Conservation (phyloP, 1,284 basidiomycete species). For the Ganoderma meredithae region DNA sequence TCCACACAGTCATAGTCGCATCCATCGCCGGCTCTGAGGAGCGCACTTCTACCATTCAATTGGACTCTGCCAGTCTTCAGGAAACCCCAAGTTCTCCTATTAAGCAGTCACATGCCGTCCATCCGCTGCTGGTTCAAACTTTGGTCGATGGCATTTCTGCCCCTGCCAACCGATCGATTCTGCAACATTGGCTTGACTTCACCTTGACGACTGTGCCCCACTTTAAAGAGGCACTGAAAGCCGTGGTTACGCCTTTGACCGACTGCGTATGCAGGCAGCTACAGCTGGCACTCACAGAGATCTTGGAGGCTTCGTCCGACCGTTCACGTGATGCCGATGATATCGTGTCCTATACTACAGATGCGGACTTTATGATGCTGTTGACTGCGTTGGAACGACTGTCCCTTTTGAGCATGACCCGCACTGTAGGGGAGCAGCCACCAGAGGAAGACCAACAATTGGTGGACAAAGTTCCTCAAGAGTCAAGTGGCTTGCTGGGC, state of each 20-base stretch:
- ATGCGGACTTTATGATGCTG: conserved; percentile 86
- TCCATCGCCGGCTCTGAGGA: conserved; percentile 39
- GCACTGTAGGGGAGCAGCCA: conserved; percentile 56
- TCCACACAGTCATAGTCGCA: conserved; percentile 85
- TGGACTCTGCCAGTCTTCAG: conserved; percentile 27
- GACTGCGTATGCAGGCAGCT: conserved; percentile 86
- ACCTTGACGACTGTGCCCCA: conserved; percentile 89
- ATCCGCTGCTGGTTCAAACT: conserved; percentile 78
- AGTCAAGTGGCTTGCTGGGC: conserved; percentile 75
- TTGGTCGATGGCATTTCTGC: conserved; percentile 83
- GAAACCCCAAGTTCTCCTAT: conserved; percentile 30
- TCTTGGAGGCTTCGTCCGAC: conserved; percentile 52
- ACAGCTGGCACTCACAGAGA: conserved; percentile 62
- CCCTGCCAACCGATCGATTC: conserved; percentile 75
- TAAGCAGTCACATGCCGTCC: conserved; percentile 54
- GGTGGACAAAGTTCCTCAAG: conserved; percentile 59
- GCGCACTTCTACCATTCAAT: conserved; percentile 18
- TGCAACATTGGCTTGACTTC: conserved; percentile 98
- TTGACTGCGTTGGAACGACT: conserved; percentile 86
- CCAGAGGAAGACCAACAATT: conserved; percentile 63
- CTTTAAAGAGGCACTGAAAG: conserved; percentile 75
- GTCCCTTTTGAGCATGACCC: conserved; percentile 68
- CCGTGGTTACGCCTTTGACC: conserved; percentile 79
- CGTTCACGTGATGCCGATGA: conserved; percentile 48
- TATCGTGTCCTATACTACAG: conserved; percentile 62